Evolutionary conservation across 106 monocot genomes (phyloP), one percentile per base, ranked within the genome.

Genomic region (Dioscorea zingiberensis): DNA sequence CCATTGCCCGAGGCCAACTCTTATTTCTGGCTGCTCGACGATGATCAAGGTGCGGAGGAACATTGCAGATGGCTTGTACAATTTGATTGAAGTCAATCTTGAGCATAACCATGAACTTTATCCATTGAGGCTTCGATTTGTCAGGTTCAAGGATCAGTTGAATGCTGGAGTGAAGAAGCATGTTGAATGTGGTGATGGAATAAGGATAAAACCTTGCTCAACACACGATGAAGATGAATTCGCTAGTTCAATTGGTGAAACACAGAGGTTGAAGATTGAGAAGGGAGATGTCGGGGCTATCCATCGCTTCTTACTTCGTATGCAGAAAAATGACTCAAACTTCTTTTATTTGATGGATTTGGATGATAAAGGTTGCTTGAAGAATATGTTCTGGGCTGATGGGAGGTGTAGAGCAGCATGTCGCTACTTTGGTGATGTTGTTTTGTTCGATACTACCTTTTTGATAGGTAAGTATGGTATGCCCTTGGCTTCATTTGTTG

Each of bases 301-400:
- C 49, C 18, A 18, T 18, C 13, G 18, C 7, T 49, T 16, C 49
- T 49, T 49, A 16, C 16, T 4, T 16, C 2, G 18, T 4, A 49
- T 49, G 49, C 49, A 49, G 18, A 3, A 14, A 49, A 49, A 16
- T 16, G 49, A 49, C 18, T 18, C 49, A 49, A 16, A 18, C 13
- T 49, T 49, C 18, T 49, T 49, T 49, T 49, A 49, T 49, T 16
- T 18, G 2, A 7, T 49, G 13, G 49, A 49, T 13, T 16, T 49
- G 18, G 49, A 49, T 49, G 18, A 49, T 4, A 9, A 49, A 18
- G 13, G 16, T 16, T 16, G 49, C 13, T 49, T 49, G 49, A 49
- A 58, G 21, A 27, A 64, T 47, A 21, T 64, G 13, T 64, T 64
- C 46, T 64, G 64, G 64, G 64, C 38, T n/a, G 64, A 64, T 64